A percentile compares a stretch with the other conserved stretches of the same genome.
phyloP scores from a whole-genome alignment of 192 early-diverging fungal species.

The Entophlyctis helioformis region DNA sequence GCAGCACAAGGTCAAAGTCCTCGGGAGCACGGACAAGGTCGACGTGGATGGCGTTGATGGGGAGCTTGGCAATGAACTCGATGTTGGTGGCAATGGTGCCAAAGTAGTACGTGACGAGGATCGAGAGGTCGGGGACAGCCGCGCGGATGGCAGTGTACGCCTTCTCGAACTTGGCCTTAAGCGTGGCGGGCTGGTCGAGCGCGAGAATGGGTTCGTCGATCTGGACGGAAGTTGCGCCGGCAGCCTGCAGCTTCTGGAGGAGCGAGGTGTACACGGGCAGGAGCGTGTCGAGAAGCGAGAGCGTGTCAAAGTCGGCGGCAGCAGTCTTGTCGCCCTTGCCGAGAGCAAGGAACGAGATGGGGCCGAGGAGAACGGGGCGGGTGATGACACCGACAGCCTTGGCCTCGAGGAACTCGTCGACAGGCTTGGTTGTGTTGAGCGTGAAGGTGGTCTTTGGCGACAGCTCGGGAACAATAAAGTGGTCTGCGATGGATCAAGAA shows the following conservation, averaged over 20 bases:
- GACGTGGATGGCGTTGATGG: constrained; percentile 77
- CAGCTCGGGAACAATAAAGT: constrained; percentile 85
- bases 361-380: constrained; percentile 87
- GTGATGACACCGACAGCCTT: constrained; percentile 82
- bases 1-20: constrained; percentile 64
- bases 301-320: constrained; percentile 49
- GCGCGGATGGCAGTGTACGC: constrained; percentile 54
- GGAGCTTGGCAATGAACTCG: constrained; percentile 48
- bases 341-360: constrained; percentile 77
- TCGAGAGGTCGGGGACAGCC: constrained; percentile 41
- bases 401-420: constrained; percentile 84
- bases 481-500: constrained; percentile 43
- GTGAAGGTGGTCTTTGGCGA: constrained; percentile 60
- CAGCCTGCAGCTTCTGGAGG: constrained; percentile 53
- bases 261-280: constrained; percentile 74
- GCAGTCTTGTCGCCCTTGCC: constrained; percentile 65
- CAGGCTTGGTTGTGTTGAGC: constrained; percentile 53
- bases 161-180: constrained; percentile 38
- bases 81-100: constrained; percentile 69
- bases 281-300: constrained; percentile 63
- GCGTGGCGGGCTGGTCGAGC: constrained; percentile 40
- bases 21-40: constrained; percentile 79
- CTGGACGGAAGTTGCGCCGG: constrained; percentile 77
- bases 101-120: constrained; percentile 91
- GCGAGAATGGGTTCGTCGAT: constrained; percentile 73